phyloP scores from a whole-genome alignment of 2,329 filamentous ascomycete genomes.

The Colletotrichum sp. region DNA sequence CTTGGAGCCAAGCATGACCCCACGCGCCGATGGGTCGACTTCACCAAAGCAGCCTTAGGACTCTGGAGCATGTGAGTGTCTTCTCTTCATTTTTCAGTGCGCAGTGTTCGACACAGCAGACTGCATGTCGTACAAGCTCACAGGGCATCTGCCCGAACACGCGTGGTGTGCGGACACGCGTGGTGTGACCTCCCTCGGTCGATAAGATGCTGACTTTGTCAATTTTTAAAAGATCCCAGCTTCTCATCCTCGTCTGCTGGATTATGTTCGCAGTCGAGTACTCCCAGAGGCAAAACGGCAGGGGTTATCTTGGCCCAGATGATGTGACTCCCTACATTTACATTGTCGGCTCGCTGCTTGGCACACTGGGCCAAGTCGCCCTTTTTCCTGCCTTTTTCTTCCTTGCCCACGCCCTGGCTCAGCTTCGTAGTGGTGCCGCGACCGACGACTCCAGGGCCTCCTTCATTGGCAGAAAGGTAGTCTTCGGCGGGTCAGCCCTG shows the following conservation, averaged over 20 bases:
- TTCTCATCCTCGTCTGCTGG: not conserved
- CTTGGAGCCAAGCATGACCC: constrained; percentile 26
- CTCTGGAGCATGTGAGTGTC: constrained; percentile 28
- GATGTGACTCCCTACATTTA: not conserved
- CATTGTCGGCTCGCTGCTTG: not conserved
- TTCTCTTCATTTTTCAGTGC: not conserved
- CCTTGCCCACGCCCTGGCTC: constrained; percentile 8
- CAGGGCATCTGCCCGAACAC: not conserved
- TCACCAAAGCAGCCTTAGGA: constrained; percentile 27
- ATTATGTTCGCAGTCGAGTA: not conserved
- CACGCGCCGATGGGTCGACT: constrained; percentile 26
- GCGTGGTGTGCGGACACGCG: not conserved
- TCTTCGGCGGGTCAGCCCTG: not conserved
- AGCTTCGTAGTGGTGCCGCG: not conserved
- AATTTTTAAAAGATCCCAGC: not conserved
- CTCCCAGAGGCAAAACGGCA: not conserved
- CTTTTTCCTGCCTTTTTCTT: constrained; percentile 18
- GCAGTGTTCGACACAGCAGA: not conserved
- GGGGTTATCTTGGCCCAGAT: not conserved
- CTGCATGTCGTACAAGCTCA: not conserved
- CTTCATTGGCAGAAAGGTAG: not conserved
- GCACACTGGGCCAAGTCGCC: not conserved
- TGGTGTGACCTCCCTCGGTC: not conserved
- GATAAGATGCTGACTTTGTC: not conserved
- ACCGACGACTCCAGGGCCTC: not conserved